These are phyloP conservation scores for Glonium stellatum DNA, from an alignment of 495 filamentous ascomycete genomes.

Conservation along the genomic window DNA sequence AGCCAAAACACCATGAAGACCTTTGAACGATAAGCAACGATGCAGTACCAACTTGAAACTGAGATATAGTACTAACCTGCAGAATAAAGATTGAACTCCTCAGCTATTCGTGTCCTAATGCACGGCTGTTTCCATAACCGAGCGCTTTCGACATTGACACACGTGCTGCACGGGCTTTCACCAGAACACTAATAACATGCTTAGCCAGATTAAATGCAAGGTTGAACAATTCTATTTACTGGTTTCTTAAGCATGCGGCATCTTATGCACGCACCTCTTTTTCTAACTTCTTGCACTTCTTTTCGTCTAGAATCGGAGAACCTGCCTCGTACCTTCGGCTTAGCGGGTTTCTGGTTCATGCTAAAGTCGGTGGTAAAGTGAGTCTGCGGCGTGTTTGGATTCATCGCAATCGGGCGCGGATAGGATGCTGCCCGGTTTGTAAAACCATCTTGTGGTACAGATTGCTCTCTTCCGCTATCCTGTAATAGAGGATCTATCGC, in stretches of 20 bases:
- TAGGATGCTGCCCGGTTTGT: constrained; percentile 36
- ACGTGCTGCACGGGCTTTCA: constrained; percentile 75
- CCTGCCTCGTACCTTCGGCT: constrained; percentile 57
- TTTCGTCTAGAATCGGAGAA: constrained; percentile 63
- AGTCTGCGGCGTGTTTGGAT: constrained; percentile 47
- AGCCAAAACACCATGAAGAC: constrained; percentile 60
- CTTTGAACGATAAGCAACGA: constrained; percentile 24
- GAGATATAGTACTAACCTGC: constrained; percentile 50
- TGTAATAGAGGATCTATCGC: constrained; percentile 32
- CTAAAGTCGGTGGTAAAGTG: constrained; percentile 51
- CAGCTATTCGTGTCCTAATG: constrained; percentile 65
- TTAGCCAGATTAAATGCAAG: background rate
- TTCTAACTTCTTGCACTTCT: constrained; percentile 74
- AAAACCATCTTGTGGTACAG: constrained; percentile 11
- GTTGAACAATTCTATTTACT: background rate
- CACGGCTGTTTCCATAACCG: constrained; percentile 76
- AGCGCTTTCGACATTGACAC: constrained; percentile 66
- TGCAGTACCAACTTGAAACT: background rate
- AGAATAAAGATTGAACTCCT: constrained; percentile 51
- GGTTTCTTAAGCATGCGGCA: constrained; percentile 84
- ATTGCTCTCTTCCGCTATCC: constrained; percentile 13
- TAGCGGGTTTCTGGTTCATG: constrained; percentile 40
- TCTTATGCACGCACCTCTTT: constrained; percentile 75
- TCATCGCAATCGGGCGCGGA: constrained; percentile 51
- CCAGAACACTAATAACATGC: constrained; percentile 50